These are phyloP conservation scores for Ceratocystiopsis minuta DNA, from an alignment of 2,329 filamentous ascomycete genomes.

Conservation along the genomic window DNA sequence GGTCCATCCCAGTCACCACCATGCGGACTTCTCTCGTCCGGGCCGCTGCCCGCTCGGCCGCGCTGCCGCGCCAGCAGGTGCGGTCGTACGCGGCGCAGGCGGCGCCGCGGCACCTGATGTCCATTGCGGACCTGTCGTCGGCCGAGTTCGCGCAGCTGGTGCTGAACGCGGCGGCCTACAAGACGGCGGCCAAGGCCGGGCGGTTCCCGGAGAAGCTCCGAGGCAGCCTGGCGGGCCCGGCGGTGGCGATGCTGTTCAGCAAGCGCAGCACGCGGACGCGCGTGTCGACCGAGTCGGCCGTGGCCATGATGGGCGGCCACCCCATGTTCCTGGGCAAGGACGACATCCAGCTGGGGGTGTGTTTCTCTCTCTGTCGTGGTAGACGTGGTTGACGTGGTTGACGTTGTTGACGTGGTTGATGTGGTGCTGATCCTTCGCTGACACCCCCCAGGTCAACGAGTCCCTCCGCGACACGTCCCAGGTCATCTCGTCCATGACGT, in stretches of 20 bases:
- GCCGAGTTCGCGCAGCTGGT: conserved; percentile 68
- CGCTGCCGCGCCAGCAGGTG: conserved; percentile 17
- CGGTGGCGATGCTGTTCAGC: conserved; percentile 90
- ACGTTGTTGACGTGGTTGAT: no score
- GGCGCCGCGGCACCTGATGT: conserved; percentile 68
- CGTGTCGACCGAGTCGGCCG: conserved; percentile 81
- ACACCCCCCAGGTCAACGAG: conserved; percentile 54
- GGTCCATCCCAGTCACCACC: no score
- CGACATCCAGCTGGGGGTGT: conserved; percentile 84
- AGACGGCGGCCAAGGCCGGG: conserved; percentile 50
- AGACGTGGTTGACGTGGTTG: no score
- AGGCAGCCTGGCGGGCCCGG: conserved; percentile 51
- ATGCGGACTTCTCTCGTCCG: conserved; percentile 7
- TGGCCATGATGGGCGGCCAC: conserved; percentile 75
- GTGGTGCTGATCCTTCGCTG: no score
- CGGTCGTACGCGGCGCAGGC: conserved; percentile 30
- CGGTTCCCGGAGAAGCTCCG: conserved; percentile 37
- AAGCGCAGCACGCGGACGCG: conserved; percentile 89
- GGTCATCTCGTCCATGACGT: conserved; percentile 88
- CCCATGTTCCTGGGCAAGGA: conserved; percentile 94
- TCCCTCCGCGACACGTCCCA: conserved; percentile 81
- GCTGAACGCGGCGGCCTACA: conserved; percentile 62
- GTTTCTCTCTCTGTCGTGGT: conserved; percentile 12
- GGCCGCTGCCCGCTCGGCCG: conserved; percentile 11
- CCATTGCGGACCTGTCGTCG: conserved; percentile 69